Evolutionary conservation across 139 green algal species (phyloP).

Genomic region (Coelastrella sp.): DNA sequence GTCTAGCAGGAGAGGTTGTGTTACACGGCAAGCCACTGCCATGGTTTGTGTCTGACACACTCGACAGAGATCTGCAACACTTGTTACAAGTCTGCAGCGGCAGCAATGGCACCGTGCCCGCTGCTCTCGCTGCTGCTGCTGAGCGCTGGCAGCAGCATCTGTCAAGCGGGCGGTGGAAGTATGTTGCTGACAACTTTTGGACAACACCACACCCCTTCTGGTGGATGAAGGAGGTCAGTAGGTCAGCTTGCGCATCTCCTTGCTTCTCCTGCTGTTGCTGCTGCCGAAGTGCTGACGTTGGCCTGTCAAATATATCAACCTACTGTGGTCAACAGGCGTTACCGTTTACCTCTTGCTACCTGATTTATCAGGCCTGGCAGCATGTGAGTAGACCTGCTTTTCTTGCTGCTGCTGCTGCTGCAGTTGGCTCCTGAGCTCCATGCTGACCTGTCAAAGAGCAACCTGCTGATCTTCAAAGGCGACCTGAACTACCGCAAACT

Average conservation of each 20-base stretch:
- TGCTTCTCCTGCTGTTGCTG: too few species aligned
- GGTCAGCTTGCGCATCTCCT: too few species aligned
- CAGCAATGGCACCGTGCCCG: not conserved
- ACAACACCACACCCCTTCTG: conserved; percentile 60
- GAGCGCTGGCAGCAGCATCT: conserved; percentile 41
- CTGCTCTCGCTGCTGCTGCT: conserved; percentile 3
- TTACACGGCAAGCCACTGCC: conserved; percentile 68
- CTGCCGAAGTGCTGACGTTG: too few species aligned
- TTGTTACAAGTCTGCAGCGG: conserved; percentile 30
- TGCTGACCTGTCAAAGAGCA: conserved; percentile 40
- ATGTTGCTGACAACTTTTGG: conserved; percentile 63
- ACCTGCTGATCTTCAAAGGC: conserved; percentile 68
- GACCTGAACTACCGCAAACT: conserved; percentile 75
- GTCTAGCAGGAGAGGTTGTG: conserved; percentile 46
- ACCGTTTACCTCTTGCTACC: too few species aligned
- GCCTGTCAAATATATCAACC: too few species aligned
- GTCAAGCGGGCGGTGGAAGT: conserved; percentile 53
- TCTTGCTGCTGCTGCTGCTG: not conserved
- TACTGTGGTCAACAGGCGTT: too few species aligned
- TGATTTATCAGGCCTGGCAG: too few species aligned
- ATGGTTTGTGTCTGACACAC: conserved; percentile 70
- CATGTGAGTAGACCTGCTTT: too few species aligned
- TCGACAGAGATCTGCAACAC: conserved; percentile 44
- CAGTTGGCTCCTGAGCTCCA: conserved; percentile 60
- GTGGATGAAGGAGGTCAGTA: conserved; percentile 55